Evolutionary conservation across 2,329 filamentous ascomycete genomes (phyloP).

Genomic region (Parastagonospora avenae): DNA sequence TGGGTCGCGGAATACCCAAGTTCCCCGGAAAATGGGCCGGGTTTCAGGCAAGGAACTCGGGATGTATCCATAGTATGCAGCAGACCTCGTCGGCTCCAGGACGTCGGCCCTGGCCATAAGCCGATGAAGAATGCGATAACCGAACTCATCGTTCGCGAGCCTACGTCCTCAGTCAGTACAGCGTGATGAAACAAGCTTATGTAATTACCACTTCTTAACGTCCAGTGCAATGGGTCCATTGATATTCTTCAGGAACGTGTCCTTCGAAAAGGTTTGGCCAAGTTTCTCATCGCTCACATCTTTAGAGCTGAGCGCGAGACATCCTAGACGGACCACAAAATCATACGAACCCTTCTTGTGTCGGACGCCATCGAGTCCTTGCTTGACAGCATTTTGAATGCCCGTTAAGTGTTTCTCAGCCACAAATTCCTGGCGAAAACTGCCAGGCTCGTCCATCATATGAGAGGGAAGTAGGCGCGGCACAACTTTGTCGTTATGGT

Average conservation of each 20-base stretch:
- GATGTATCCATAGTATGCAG: conserved; percentile 20
- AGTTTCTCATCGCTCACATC: conserved; percentile 14
- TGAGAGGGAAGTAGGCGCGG: conserved; percentile 23
- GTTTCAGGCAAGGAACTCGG: conserved; percentile 22
- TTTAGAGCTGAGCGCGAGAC: conserved; percentile 24
- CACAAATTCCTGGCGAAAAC: conserved; percentile 23
- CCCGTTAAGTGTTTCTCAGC: conserved; percentile 13
- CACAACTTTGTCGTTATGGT: conserved; percentile 16
- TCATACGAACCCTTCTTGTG: conserved; percentile 33
- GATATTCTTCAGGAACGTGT: conserved; percentile 20
- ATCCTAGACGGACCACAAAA: conserved; percentile 34
- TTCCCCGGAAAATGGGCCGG: conserved; percentile 30
- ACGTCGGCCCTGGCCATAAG: conserved; percentile 22
- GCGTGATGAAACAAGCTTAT: not conserved
- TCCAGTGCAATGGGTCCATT: conserved; percentile 11
- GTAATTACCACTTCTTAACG: conserved; percentile 31
- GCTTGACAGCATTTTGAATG: conserved; percentile 23
- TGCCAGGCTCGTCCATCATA: conserved; percentile 27
- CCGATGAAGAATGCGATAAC: conserved; percentile 25
- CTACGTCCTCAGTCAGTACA: conserved; percentile 9
- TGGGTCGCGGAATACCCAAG: conserved; percentile 38
- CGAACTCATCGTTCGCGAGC: conserved; percentile 23
- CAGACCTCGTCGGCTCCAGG: conserved; percentile 29
- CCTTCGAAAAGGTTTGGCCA: conserved; percentile 17
- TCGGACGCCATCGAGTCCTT: conserved; percentile 26